Percentiles rank a stretch among this genome's conserved stretches.
phyloP scores from a whole-genome alignment of 306 rosid species.

The Pachyrhizus erosus region DNA sequence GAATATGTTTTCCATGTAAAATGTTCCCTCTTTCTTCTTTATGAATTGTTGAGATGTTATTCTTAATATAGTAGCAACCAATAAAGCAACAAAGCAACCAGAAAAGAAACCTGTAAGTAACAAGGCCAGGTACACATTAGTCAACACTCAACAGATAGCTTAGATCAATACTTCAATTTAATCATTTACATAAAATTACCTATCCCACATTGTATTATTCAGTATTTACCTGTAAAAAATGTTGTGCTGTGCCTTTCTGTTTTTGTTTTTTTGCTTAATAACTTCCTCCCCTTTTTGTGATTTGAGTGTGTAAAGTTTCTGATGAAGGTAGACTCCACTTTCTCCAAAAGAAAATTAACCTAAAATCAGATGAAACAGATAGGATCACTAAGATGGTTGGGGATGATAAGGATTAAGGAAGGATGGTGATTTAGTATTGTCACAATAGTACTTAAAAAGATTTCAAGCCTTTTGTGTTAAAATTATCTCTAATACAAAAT shows the following conservation, averaged over 20 bases:
- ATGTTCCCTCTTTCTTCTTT: conserved; percentile 51
- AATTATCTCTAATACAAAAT: neutral
- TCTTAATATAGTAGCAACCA: conserved; percentile 58
- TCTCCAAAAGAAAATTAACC: conserved; percentile 64
- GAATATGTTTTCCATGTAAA: conserved; percentile 68
- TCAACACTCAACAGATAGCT: conserved; percentile 12
- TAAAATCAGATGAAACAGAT: conserved; percentile 27
- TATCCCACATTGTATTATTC: neutral
- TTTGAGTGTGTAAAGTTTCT: conserved; percentile 62
- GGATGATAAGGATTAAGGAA: neutral
- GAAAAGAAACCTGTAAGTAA: conserved; percentile 60
- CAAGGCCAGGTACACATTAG: conserved; percentile 28
- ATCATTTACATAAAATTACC: neutral
- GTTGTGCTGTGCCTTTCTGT: conserved; percentile 53
- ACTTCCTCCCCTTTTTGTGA: conserved; percentile 60
- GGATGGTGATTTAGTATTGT: neutral
- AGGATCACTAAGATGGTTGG: conserved; percentile 12
- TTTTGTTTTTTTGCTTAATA: conserved; percentile 54
- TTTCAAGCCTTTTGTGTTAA: neutral
- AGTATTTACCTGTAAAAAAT: conserved; percentile 58
- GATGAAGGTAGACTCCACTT: conserved; percentile 64
- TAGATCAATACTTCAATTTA: neutral
- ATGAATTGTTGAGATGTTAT: conserved; percentile 47
- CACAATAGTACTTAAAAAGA: neutral
- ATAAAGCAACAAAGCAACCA: conserved; percentile 66